Base-by-base conservation (phyloP, 106 monocot genomes). In the Dendrobium huoshanense region DNA sequence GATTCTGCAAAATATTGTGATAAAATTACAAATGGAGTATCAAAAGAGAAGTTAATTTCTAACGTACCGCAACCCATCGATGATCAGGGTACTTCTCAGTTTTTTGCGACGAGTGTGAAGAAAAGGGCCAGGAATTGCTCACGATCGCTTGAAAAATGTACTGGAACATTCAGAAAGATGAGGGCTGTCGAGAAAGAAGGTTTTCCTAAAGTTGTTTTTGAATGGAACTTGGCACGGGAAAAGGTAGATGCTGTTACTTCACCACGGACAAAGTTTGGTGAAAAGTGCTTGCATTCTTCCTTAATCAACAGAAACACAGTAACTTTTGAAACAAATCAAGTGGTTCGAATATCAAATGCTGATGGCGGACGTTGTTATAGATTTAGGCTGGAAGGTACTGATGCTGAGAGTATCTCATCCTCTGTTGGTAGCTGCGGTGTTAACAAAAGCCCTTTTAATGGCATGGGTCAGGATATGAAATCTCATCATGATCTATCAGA, bases 221-320 rank as follows among this genome's bases (percentile, higher is more conserved):
- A 6, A 61, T 61, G 18, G 18, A 61, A 22, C n/a, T n/a, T 5
- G 18, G 18, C 20, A n/a, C 20, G 37, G 73, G 55, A 55, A 79
- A 84, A 79, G 84, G 84, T 82, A 79, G 58, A 81, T 78, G 81
- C 74, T 84, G 78, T 80, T 78, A 77, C 81, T 84, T 78, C 77
- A 80, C 74, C 81, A 84, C 31, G 17, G 18, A 87, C 47, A 82
- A 43, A 79, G 65, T 47, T 77, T 78, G 88, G 86, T 84, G 83
- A 85, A 87, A 83, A 73, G 20, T 81, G 79, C 81, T 85, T 80
- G 82, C 82, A 79, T 82, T 64, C 86, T 82, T 81, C 86, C 76
- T 83, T 81, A 72, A 77, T 81, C 75, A 77, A 86, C 79, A 78
- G 74, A 73, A 24, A n/a, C 2, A 77, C 67, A 68, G 56, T 55